These are phyloP conservation scores for Rhizomucor miehei DNA, from an alignment of 371 early-diverging fungal genomes.

Conservation along the genomic window DNA sequence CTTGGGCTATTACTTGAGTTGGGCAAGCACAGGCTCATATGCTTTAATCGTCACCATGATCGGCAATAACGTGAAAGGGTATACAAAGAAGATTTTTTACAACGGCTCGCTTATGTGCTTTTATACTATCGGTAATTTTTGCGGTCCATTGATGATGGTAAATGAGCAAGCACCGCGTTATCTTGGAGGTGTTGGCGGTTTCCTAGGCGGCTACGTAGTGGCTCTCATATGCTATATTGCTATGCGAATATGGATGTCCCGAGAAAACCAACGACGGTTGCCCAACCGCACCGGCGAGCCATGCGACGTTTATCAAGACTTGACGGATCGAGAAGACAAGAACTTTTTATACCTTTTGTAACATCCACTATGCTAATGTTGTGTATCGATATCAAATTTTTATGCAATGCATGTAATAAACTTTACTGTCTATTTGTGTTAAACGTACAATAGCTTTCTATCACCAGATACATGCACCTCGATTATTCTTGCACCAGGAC, in stretches of 20 bases:
- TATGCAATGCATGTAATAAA: too few relatives aligned
- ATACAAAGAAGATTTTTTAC: slow-evolving; percentile 19
- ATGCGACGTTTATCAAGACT: slow-evolving; percentile 17
- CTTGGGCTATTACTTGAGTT: slow-evolving; percentile 24
- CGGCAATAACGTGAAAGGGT: slow-evolving; percentile 15
- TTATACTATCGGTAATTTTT: slow-evolving; percentile 14
- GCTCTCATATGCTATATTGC: slow-evolving; percentile 6
- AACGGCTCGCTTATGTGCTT: slow-evolving; percentile 22
- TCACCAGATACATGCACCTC: too few relatives aligned
- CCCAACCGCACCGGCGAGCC: slow-evolving; percentile 4
- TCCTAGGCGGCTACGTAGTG: slow-evolving; percentile 6
- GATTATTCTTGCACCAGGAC: too few relatives aligned
- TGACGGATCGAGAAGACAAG: slow-evolving; percentile 26
- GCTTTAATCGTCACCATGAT: slow-evolving; percentile 19
- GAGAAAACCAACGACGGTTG: slow-evolving; percentile 13
- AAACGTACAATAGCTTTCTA: too few relatives aligned
- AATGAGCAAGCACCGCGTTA: slow-evolving; percentile 13
- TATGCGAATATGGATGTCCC: slow-evolving; percentile 18
- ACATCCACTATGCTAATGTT: too few relatives aligned
- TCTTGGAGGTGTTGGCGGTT: slow-evolving; percentile 14
- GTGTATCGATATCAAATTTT: too few relatives aligned
- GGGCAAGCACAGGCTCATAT: slow-evolving; percentile 20
- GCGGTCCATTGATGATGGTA: slow-evolving; percentile 15
- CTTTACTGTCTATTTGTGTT: too few relatives aligned
- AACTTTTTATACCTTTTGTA: slow-evolving; percentile 28